phyloP scores from a whole-genome alignment of 169 alveolate species.

The Plasmodium knowlesi region DNA sequence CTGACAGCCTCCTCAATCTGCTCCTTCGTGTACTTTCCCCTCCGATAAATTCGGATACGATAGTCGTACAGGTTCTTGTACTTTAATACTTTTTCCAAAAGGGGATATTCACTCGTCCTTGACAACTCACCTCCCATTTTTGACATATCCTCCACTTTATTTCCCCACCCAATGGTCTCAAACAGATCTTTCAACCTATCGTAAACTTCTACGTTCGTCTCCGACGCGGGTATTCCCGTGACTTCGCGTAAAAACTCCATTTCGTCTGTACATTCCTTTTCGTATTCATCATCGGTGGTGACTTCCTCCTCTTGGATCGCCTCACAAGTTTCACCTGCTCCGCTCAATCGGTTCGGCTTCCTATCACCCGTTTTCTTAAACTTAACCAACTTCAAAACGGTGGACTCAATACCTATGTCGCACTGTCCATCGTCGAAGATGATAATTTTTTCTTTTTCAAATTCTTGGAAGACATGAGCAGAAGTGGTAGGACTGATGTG shows the following conservation, averaged over 20 bases:
- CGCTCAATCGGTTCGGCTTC: background rate
- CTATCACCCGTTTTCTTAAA: background rate
- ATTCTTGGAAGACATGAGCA: slow-evolving; percentile 94
- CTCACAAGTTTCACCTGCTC: background rate
- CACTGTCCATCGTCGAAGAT: slow-evolving; percentile 94
- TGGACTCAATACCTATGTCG: slow-evolving; percentile 95
- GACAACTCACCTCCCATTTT: background rate
- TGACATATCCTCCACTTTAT: background rate
- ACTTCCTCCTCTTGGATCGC: slow-evolving; percentile 11
- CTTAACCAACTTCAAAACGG: slow-evolving; percentile 91
- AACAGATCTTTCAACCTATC: slow-evolving; percentile 1
- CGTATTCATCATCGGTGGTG: slow-evolving; percentile 25
- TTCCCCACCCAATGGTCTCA: slow-evolving; percentile 1
- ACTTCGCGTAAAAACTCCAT: slow-evolving; percentile 57
- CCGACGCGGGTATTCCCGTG: slow-evolving; percentile 32
- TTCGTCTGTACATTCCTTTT: slow-evolving; percentile 18
- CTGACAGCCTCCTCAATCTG: slow-evolving; percentile 80
- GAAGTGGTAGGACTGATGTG: slow-evolving; percentile 97
- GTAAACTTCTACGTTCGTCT: slow-evolving; percentile 26
- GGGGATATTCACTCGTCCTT: background rate
- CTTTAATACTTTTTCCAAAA: slow-evolving; percentile 10
- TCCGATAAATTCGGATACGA: slow-evolving; percentile 30
- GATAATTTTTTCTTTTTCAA: slow-evolving; percentile 87
- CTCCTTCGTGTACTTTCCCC: slow-evolving; percentile 67
- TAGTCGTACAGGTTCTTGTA: slow-evolving; percentile 46